Conservation (phyloP, 257 asterid species). For the Petrea volubilis region DNA sequence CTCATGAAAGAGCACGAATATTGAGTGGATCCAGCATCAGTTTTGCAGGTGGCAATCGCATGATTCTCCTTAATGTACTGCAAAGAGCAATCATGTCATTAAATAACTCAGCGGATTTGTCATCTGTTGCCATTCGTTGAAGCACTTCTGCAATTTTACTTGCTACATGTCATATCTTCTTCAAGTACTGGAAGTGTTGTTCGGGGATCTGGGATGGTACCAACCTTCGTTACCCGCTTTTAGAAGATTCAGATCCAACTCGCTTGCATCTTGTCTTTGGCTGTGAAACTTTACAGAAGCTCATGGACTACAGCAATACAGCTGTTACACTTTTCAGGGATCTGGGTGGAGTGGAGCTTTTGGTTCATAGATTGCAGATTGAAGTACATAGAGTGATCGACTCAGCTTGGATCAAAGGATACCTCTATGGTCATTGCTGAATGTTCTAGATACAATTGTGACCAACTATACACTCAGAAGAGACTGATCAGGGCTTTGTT, state of each 20-base stretch:
- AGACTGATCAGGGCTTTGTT: conserved; percentile 78
- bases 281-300: conserved; percentile 93
- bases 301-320: conserved; percentile 92
- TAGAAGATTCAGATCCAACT: conserved; percentile 75
- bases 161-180: conserved; percentile 91
- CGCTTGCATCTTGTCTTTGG: conserved; percentile 85
- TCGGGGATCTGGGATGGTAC: conserved; percentile 98
- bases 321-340: conserved; percentile 93
- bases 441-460: conserved; percentile 44
- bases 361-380: conserved; percentile 82
- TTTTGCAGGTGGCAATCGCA: conserved; percentile 92
- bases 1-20: conserved; percentile 90
- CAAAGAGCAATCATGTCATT: conserved; percentile 84
- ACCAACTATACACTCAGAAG: conserved; percentile 62
- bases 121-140: conserved; percentile 85
- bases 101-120: conserved; percentile 66
- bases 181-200: conserved; percentile 93
- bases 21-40: conserved; percentile 92
- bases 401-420: conserved; percentile 45
- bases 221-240: conserved; percentile 87
- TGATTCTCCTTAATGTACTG: conserved; percentile 90
- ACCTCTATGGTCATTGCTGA: conserved; percentile 54
- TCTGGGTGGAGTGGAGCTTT: conserved; percentile 90
- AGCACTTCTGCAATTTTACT: conserved; percentile 87
- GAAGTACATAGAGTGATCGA: conserved; percentile 86